Base-by-base conservation (phyloP, 768 basidiomycete species). In the Nidularia pulvinata region DNA sequence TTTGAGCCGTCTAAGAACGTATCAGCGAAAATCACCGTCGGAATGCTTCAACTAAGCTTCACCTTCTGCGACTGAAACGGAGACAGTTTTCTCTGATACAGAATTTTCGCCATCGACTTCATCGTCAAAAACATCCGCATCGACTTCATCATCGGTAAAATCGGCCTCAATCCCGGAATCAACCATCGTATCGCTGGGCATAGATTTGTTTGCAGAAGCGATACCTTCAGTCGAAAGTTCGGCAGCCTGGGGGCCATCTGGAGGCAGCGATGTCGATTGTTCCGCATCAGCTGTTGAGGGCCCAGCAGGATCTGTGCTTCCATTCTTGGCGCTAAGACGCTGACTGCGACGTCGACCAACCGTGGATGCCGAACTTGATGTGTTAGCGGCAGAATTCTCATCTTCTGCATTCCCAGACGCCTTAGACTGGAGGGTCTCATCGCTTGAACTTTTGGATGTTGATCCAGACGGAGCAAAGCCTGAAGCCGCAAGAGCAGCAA, bases 81-180 rank as follows among this genome's bases (percentile, higher is more conserved):
- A 92, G 44, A 97, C 88, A 0, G 94, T 94, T 71, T 89, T 94
- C 57, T 96, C 95, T 9, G 83, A 74, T 5, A 84, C 72, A 16
- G 81, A 79, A 46, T 77, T 76, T 62, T 93, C 90, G 14, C 81
- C 82, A 55, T 95, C 89, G 45, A 86, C 84, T 13, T 93, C 95
- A 1, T 93, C 94, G 50, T 95, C 91, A 57, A 92, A 91, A 10
- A 96, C 88, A 70, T 93, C 91, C 2, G 89, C 89, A 57, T 92
- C 90, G n/a, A 91, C 89, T 56, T 93, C 92, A 58, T 93, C 90
- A 57, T 95, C 93, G 30, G 88, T 86, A 63, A 92, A 88, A 44
- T 95, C 92, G 11, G 85, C 83, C 19, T 81, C 74, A 47, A 85
- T 74, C 49, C 84, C 91, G 1, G 82, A 77, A 50, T 88, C 89